A percentile compares a stretch with the other conserved stretches of the same genome.
phyloP scores from a whole-genome alignment of 768 basidiomycete species.

The Tricholoma sp. region DNA sequence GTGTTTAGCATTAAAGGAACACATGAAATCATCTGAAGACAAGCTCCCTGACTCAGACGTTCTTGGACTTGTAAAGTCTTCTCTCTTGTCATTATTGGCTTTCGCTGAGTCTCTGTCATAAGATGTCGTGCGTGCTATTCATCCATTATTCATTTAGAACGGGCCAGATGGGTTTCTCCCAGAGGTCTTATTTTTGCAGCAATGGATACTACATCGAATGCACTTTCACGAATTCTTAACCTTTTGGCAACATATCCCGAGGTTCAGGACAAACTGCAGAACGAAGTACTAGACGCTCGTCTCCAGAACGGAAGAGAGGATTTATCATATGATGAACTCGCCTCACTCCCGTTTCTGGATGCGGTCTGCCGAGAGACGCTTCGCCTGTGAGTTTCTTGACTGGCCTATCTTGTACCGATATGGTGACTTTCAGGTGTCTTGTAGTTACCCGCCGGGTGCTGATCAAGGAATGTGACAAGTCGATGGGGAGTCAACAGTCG shows the following conservation, averaged over 20 bases:
- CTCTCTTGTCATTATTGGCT: not conserved
- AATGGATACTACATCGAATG: slow-evolving; percentile 39
- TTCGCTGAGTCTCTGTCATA: not conserved
- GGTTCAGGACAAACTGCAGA: slow-evolving; percentile 29
- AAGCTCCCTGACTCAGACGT: slow-evolving; percentile 28
- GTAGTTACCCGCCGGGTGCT: not conserved
- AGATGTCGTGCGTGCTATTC: slow-evolving; percentile 9
- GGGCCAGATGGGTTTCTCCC: not conserved
- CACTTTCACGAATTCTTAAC: slow-evolving; percentile 30
- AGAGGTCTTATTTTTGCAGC: slow-evolving; percentile 30
- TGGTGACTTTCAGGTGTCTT: slow-evolving; percentile 7
- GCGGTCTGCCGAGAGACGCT: slow-evolving; percentile 34
- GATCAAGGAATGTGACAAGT: too few relatives aligned
- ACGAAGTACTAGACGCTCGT: slow-evolving; percentile 25
- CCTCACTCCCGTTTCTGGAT: slow-evolving; percentile 30
- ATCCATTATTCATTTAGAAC: not conserved
- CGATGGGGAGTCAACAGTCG: too few relatives aligned
- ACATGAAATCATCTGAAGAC: slow-evolving; percentile 26
- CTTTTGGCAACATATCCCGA: slow-evolving; percentile 25
- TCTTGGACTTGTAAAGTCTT: slow-evolving; percentile 25
- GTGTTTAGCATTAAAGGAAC: slow-evolving; percentile 24
- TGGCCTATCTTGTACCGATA: too few relatives aligned
- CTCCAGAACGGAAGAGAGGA: slow-evolving; percentile 15
- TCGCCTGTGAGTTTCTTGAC: slow-evolving; percentile 24
- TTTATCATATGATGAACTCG: slow-evolving; percentile 31